A percentile compares a stretch with the other conserved stretches of the same genome.
These are phyloP conservation scores for Clathrospora elynae DNA, from an alignment of 2,329 filamentous ascomycete genomes.

Conservation along the genomic window DNA sequence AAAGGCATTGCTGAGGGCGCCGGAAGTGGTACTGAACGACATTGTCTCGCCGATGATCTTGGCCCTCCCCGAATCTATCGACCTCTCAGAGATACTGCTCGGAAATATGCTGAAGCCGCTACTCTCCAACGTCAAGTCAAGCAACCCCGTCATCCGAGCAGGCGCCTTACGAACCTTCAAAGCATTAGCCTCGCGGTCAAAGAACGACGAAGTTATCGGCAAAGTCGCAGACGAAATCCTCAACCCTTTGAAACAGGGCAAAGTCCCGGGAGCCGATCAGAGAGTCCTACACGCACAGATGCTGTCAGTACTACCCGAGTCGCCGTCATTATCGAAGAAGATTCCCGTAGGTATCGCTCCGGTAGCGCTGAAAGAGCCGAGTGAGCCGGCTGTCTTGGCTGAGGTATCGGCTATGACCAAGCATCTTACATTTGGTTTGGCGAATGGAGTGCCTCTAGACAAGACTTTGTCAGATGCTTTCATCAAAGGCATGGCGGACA, in stretches of 20 bases:
- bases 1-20: constrained; percentile 84
- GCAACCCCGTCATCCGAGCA: constrained; percentile 75
- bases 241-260: constrained; percentile 78
- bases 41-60: constrained; percentile 74
- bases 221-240: constrained; percentile 79
- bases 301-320: constrained; percentile 63
- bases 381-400: constrained; percentile 77
- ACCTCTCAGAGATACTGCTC: constrained; percentile 76
- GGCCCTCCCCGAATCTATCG: constrained; percentile 71
- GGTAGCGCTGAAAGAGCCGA: constrained; percentile 81
- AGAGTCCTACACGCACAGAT: constrained; percentile 82
- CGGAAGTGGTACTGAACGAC: constrained; percentile 84
- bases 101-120: constrained; percentile 81
- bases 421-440: constrained; percentile 67
- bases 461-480: constrained; percentile 72
- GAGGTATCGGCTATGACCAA: constrained; percentile 74
- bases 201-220: constrained; percentile 63
- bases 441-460: constrained; percentile 65
- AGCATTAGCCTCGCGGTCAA: constrained; percentile 66
- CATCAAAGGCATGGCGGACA: constrained; percentile 82
- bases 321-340: constrained; percentile 66
- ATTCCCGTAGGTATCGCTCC: constrained; percentile 69
- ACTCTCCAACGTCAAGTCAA: constrained; percentile 89
- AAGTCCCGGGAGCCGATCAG: constrained; percentile 83
- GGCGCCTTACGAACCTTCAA: constrained; percentile 78